Base-by-base conservation (phyloP, 305 asterid genomes). In the Petunia hybrid region DNA sequence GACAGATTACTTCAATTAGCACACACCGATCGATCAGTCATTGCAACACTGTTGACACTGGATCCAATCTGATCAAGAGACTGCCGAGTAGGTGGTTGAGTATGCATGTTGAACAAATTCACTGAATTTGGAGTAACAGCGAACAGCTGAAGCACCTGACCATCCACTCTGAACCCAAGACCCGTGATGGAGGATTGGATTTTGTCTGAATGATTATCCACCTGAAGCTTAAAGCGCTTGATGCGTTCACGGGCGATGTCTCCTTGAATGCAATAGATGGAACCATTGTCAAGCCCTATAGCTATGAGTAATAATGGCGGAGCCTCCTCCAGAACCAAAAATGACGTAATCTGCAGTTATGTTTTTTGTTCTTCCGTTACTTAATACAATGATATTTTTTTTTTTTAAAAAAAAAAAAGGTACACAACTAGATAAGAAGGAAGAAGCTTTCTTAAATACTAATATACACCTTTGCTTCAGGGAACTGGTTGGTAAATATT, bases 161-260 rank as follows among this genome's bases (percentile, higher is more conserved):
- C 98, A 85, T 96, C 99, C 77, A 93, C 95, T 38, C 97, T 93
- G 81, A 96, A 96, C 64, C 90, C 97, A 77, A 96, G 91, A 61
- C 98, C 99, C 2, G 91, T 89, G 80, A 96, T 80, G 82, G 98
- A 86, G 70, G 88, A 85, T 65, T 79, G 87, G 8, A 71, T 79
- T 83, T 89, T 90, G 69, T 86, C 88, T 4, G 90, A 86, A 64
- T 85, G 91, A 82, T 62, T 80, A 71, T 87, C 90, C 79, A 90
- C 95, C 90, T 92, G 97, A 84, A 96, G 97, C 89, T 84, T 94
- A 85, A 92, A 96, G 82, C 99, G 97, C 79, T 93, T 91, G 81
- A 96, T 96, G 36, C 98, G 92, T 83, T 96, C 99, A 43, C 99
- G 98, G 45, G 98, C 97, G 86, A 96, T 85, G 82, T 96, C 99